A percentile compares a stretch with the other conserved stretches of the same genome.
Conservation (phyloP, 1,139 yeast genomes). For the Sugiyamaella novakii region DNA sequence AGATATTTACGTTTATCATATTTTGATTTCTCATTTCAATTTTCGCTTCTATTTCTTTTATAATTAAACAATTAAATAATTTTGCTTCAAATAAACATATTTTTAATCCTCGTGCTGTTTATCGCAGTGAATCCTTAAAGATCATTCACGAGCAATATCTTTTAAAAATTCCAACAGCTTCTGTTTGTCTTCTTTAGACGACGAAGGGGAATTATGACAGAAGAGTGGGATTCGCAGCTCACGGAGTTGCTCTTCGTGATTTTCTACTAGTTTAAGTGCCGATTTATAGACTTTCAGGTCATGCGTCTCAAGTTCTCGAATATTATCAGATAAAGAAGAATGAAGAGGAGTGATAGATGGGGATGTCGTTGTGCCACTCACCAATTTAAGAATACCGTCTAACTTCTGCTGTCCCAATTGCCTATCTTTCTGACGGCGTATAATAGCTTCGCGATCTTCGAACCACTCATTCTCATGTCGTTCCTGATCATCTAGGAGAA, state of each 20-base stretch:
- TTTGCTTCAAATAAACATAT: too few species aligned
- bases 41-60: not conserved
- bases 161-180: slow-evolving; percentile 30
- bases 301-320: slow-evolving; percentile 26
- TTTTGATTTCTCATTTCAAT: not conserved
- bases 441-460: slow-evolving; percentile 27
- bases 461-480: slow-evolving; percentile 32
- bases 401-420: slow-evolving; percentile 27
- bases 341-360: not conserved
- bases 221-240: slow-evolving; percentile 36
- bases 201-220: slow-evolving; percentile 21
- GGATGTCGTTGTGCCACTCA: slow-evolving; percentile 22
- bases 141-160: slow-evolving; percentile 25
- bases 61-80: too few species aligned
- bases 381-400: slow-evolving; percentile 28
- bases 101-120: too few species aligned
- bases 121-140: too few species aligned
- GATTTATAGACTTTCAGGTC: slow-evolving; percentile 30
- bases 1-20: not conserved
- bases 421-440: slow-evolving; percentile 14
- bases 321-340: slow-evolving; percentile 7
- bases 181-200: slow-evolving; percentile 24
- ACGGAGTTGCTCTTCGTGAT: slow-evolving; percentile 27
- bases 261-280: slow-evolving; percentile 24
- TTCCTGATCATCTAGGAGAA: slow-evolving; percentile 32